A percentile compares a stretch with the other conserved stretches of the same genome.
These are phyloP conservation scores for Flammula alnicola DNA, from an alignment of 1,284 basidiomycete species.

Conservation along the genomic window DNA sequence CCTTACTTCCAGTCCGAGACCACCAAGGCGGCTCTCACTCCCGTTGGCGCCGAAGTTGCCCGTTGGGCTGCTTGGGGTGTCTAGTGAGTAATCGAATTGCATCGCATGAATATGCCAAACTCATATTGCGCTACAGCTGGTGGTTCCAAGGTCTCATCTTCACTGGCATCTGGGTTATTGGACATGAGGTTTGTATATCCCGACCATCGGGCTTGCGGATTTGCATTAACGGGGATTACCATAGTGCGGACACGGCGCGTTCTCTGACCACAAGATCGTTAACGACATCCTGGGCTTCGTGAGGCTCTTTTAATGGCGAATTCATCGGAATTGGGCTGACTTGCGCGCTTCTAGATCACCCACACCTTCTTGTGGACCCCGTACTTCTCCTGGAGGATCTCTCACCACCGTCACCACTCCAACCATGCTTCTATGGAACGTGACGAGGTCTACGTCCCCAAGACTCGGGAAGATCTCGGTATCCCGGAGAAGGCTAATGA, in stretches of 20 bases:
- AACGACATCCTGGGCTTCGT: conserved; percentile 48
- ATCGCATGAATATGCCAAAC: too few species aligned
- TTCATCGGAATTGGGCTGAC: conserved; percentile 6
- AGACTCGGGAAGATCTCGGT: conserved; percentile 55
- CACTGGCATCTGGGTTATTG: conserved; percentile 67
- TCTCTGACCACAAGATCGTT: conserved; percentile 36
- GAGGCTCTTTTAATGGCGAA: conserved; percentile 21
- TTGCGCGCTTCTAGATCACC: conserved; percentile 34
- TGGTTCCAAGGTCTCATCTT: conserved; percentile 67
- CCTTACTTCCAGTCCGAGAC: conserved; percentile 39
- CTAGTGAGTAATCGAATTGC: conserved; percentile 55
- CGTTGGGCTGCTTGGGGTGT: conserved; percentile 49
- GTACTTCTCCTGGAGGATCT: conserved; percentile 60
- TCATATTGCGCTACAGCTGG: conserved; percentile 43
- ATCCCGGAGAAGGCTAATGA: conserved; percentile 40
- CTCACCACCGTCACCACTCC: conserved; percentile 57
- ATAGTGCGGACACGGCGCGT: conserved; percentile 38
- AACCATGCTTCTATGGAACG: conserved; percentile 61
- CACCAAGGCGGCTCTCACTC: conserved; percentile 34
- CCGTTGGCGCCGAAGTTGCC: conserved; percentile 39
- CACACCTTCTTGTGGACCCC: conserved; percentile 57
- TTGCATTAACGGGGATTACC: conserved; percentile 4
- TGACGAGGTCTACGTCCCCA: conserved; percentile 67
- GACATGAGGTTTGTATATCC: conserved; percentile 50
- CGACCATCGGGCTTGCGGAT: neutral